Evolutionary conservation across 352 stramenopile genomes (phyloP).

Genomic region (Phytophthora vignae): DNA sequence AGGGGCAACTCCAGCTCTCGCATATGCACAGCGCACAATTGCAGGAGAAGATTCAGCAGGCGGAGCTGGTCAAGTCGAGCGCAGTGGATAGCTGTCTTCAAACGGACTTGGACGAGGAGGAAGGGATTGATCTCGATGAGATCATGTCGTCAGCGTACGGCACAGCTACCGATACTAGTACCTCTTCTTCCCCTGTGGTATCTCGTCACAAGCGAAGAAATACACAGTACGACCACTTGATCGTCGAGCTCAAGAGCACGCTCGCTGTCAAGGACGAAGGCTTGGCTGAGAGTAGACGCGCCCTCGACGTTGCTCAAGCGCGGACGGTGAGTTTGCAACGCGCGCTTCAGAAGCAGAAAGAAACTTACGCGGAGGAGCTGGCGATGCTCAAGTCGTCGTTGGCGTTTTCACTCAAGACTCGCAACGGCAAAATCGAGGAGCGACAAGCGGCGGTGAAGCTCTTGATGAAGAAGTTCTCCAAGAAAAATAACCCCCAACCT

Average conservation of each 20-base stretch:
- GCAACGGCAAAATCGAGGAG: constrained; percentile 65
- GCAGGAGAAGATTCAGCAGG: constrained; percentile 51
- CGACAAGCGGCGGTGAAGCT: constrained; percentile 60
- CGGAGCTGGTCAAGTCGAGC: constrained; percentile 41
- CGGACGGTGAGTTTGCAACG: constrained; percentile 45
- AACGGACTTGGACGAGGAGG: constrained; percentile 62
- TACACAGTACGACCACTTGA: constrained; percentile 71
- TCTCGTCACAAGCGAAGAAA: constrained; percentile 35
- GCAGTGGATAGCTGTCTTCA: constrained; percentile 49
- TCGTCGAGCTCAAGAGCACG: constrained; percentile 69
- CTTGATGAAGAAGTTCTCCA: constrained; percentile 49
- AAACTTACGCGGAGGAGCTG: constrained; percentile 48
- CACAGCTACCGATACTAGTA: background rate
- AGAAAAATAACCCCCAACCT: constrained; percentile 10
- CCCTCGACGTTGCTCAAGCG: constrained; percentile 46
- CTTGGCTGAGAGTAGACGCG: constrained; percentile 41
- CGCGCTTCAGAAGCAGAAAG: constrained; percentile 54
- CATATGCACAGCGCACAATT: constrained; percentile 34
- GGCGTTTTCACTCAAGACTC: constrained; percentile 47
- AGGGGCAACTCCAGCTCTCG: constrained; percentile 48
- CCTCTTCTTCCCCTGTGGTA: background rate
- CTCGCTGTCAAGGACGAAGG: constrained; percentile 54
- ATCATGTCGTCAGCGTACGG: constrained; percentile 47
- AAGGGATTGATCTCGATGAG: constrained; percentile 55
- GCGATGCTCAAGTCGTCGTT: constrained; percentile 53